Base-by-base conservation (phyloP, 768 basidiomycete species). In the Trametes villosa region DNA sequence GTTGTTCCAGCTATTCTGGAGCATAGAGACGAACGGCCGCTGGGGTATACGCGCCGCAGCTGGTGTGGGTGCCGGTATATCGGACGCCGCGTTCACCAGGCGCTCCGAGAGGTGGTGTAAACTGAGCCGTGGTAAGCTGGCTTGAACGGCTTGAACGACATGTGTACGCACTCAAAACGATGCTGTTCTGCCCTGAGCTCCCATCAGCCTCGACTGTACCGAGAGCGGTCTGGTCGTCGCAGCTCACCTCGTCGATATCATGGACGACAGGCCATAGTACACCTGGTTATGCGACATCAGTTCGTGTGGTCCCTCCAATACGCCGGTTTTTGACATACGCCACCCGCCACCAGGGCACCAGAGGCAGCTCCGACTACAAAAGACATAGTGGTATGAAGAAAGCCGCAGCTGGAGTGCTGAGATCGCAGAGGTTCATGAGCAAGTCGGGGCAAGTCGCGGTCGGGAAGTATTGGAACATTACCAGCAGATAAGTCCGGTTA, bases 1-100 rank as follows among this genome's bases (percentile, higher is more conserved):
- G 9, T 58, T 52, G 57, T 74, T 74, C 72, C 72, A 74, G 26
- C 62, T 60, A 24, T 58, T 58, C 61, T 71, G 71, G 31, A 74
- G 34, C 47, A 66, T 47, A 11, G 65, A 24, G 12, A 53, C 34
- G 41, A 70, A 69, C 2, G 71, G 71, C 27, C 63, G 67, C 46
- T 68, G 68, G 38, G 55, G 56, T 33, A 69, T 75, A 30, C 71
- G 69, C 20, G 57, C 58, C 4, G 65, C 58, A 2, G 71, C 72
- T 30, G 67, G 59, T 9, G 59, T 48, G 5, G 68, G 67, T 31
- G 67, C 67, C 17, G 60, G 49, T 8, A 68, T 63, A 15, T 55
- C 50, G 15, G 63, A 58, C 7, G 64, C 40, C 4, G 68, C 65
- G n/a, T 71, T 67, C 34, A 62, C 45, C 2, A 74, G 62, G 12